Conservation (phyloP, 768 basidiomycete species). For the Tricholoma flavovirens region DNA sequence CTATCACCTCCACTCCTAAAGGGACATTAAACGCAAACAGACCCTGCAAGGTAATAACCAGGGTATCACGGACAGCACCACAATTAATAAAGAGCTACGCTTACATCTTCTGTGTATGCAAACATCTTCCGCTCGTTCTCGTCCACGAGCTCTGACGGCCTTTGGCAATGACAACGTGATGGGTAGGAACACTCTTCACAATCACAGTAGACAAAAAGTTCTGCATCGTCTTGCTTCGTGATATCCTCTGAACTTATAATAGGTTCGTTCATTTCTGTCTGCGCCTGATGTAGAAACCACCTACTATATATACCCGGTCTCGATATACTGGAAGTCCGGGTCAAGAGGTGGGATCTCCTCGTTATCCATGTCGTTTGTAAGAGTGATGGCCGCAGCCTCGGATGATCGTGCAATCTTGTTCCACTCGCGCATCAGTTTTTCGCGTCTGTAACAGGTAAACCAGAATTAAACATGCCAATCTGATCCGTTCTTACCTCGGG, state of each 20-base stretch:
- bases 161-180: slow-evolving; percentile 44
- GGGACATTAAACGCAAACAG: slow-evolving; percentile 40
- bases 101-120: slow-evolving; percentile 40
- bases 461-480: neutral
- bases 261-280: neutral
- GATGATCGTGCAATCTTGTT: slow-evolving; percentile 18
- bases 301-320: slow-evolving; percentile 45
- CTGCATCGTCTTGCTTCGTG: slow-evolving; percentile 16
- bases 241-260: slow-evolving; percentile 13
- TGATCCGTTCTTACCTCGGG: neutral
- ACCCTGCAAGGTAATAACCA: slow-evolving; percentile 35
- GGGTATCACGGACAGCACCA: neutral
- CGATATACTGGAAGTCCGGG: slow-evolving; percentile 45
- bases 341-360: slow-evolving; percentile 40
- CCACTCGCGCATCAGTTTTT: slow-evolving; percentile 30
- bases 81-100: slow-evolving; percentile 5
- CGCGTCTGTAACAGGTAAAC: slow-evolving; percentile 14
- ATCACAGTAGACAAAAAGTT: slow-evolving; percentile 37
- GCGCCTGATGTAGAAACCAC: slow-evolving; percentile 16
- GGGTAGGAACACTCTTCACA: slow-evolving; percentile 33
- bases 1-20: slow-evolving; percentile 48
- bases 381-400: slow-evolving; percentile 28
- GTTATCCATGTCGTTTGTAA: slow-evolving; percentile 37
- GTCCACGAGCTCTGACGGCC: slow-evolving; percentile 33
- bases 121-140: slow-evolving; percentile 21